Conservation (phyloP, 306 rosid species). For the Rosa lucieae region DNA sequence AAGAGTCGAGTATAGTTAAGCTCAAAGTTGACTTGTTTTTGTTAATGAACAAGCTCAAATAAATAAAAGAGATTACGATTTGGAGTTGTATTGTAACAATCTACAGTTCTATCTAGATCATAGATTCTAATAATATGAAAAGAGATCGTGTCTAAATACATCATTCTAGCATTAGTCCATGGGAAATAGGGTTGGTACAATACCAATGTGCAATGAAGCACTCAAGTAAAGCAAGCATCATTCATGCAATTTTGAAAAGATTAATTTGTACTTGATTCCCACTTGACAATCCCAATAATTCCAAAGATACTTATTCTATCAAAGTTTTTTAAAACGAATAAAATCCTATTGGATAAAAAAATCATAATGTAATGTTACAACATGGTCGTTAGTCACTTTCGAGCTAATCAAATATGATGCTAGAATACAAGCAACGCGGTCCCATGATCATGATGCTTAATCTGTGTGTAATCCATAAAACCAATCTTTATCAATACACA, state of each 20-base stretch:
- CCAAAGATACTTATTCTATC: slow-evolving; percentile 17
- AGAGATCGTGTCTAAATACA: not conserved
- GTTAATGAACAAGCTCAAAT: too few relatives aligned
- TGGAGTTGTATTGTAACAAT: not conserved
- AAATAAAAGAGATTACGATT: not conserved
- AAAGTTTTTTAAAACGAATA: not conserved
- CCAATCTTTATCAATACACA: slow-evolving; percentile 30
- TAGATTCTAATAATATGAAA: not conserved
- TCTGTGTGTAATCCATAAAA: slow-evolving; percentile 36
- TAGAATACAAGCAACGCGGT: slow-evolving; percentile 18
- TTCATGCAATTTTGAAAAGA: slow-evolving; percentile 37
- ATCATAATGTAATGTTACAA: slow-evolving; percentile 20
- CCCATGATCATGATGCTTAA: slow-evolving; percentile 36
- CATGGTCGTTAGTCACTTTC: slow-evolving; percentile 41
- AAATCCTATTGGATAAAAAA: not conserved
- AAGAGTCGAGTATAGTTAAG: too few relatives aligned
- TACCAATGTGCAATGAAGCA: slow-evolving; percentile 56
- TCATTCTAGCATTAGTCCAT: slow-evolving; percentile 2
- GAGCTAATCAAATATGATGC: slow-evolving; percentile 36
- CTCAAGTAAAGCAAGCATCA: slow-evolving; percentile 37
- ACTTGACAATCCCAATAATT: slow-evolving; percentile 51
- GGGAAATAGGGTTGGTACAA: not conserved
- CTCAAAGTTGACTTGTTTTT: too few relatives aligned
- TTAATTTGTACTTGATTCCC: slow-evolving; percentile 30
- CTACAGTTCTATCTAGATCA: too few relatives aligned